phyloP scores from a whole-genome alignment of 2,329 filamentous ascomycete species.

The Setomelanomma holmii region DNA sequence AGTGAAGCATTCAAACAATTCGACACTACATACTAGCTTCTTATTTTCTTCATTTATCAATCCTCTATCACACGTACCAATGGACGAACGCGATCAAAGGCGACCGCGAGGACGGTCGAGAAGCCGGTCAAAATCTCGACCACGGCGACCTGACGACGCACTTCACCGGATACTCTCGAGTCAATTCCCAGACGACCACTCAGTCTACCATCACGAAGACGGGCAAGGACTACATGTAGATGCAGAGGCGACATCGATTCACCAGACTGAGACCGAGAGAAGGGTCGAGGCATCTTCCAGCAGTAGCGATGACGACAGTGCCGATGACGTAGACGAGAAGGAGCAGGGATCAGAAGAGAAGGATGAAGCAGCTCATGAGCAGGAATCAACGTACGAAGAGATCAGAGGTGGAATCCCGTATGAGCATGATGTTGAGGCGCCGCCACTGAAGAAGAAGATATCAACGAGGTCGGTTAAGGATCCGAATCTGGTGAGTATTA shows the following conservation, averaged over 20 bases:
- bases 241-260: conserved; percentile 25
- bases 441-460: conserved; percentile 35
- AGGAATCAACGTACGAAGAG: conserved; percentile 32
- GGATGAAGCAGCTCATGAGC: conserved; percentile 11
- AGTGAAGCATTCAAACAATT: not conserved
- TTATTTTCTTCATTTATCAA: not conserved
- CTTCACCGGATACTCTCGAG: conserved; percentile 38
- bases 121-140: conserved; percentile 35
- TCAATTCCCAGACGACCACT: conserved; percentile 45
- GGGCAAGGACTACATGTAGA: conserved; percentile 33
- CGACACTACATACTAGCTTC: not conserved
- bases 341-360: conserved; percentile 17
- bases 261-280: conserved; percentile 37
- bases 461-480: conserved; percentile 35
- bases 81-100: conserved; percentile 4
- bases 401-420: conserved; percentile 36
- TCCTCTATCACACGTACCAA: not conserved
- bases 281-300: conserved; percentile 13
- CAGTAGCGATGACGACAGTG: conserved; percentile 19
- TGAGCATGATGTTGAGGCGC: conserved; percentile 40
- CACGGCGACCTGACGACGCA: conserved; percentile 24
- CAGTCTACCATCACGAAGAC: conserved; percentile 43
- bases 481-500: conserved; percentile 43
- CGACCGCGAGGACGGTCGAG: conserved; percentile 10
- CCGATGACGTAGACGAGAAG: conserved; percentile 12